These are phyloP conservation scores for Paracamarosporium sp. DNA, from an alignment of 2,329 filamentous ascomycete genomes.

Conservation along the genomic window DNA sequence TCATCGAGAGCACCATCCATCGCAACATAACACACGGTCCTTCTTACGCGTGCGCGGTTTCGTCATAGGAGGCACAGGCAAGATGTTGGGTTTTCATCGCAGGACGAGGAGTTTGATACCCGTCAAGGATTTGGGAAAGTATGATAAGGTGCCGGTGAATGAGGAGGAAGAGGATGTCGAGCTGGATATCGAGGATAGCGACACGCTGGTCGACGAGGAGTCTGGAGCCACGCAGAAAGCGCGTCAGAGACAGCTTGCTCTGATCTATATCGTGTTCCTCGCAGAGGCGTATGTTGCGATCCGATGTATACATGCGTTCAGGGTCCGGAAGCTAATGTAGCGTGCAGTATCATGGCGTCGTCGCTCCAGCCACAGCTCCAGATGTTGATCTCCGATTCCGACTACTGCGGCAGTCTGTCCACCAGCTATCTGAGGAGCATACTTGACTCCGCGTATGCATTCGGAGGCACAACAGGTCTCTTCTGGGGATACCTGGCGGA, in stretches of 20 bases:
- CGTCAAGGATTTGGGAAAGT: conserved; percentile 50
- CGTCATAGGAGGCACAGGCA: conserved; percentile 1
- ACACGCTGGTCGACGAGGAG: conserved; percentile 24
- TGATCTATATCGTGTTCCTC: conserved; percentile 56
- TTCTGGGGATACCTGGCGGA: conserved; percentile 55
- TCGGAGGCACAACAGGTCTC: conserved; percentile 53
- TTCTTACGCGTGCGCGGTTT: conserved; percentile 7
- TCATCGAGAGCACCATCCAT: conserved; percentile 18
- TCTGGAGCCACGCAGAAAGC: conserved; percentile 27
- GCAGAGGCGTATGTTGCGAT: conserved; percentile 51
- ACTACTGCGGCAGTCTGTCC: conserved; percentile 53
- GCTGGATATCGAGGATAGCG: conserved; percentile 33
- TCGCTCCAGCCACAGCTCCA: conserved; percentile 56
- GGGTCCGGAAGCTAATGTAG: conserved; percentile 22
- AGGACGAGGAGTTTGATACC: conserved; percentile 52
- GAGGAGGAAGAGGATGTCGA: conserved; percentile 41
- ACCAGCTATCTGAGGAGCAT: conserved; percentile 55
- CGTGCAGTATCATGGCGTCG: conserved; percentile 54
- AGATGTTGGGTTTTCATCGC: conserved; percentile 53
- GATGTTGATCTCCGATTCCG: conserved; percentile 52
- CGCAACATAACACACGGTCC: conserved; percentile 6
- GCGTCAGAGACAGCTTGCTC: conserved; percentile 44
- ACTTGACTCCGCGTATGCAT: conserved; percentile 57
- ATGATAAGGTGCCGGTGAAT: conserved; percentile 45
- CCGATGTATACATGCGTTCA: conserved; percentile 5